Base-by-base conservation (phyloP, 2,329 filamentous ascomycete species). In the Bisporella sp. region DNA sequence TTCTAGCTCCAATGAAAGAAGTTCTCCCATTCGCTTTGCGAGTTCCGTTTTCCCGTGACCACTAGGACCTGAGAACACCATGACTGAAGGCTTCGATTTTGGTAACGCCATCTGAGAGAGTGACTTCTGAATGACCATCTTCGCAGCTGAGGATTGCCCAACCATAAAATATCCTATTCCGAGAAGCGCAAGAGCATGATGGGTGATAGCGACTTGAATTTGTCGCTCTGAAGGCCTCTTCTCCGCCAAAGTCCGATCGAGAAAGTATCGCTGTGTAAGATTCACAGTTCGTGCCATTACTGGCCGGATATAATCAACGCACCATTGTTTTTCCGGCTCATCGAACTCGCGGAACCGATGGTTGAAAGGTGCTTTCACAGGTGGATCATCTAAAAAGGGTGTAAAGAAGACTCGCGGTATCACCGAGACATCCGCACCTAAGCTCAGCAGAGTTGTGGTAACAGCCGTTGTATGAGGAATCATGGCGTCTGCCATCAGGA, bases 31-130 rank as follows among this genome's bases (percentile, higher is more conserved):
- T 6, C 61, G 61, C 11, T 63, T 63, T 0, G 73, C 72, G 9
- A 77, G 58, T 51, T 75, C 72, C 0, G 73, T 76, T 59, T 77
- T 77, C 4, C 74, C 74, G 51, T 76, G 73, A 0, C 73, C 73
- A 35, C 69, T 71, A 0, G 71, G 69, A 0, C 73, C 74, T 4
- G 70, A 69, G 46, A 75, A 74, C 1, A 69, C 62, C 5, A 75
- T 46, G 3, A 73, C 63, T 0, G 73, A 58, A 0, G 70, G 71
- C 40, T 57, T 59, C 21, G 59, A 56, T 1, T 48, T 55, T 1
- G 61, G 57, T 11, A 65, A 50, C 1, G 62, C 53, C 1, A 70
- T 51, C 45, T 72, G 59, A 5, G 59, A 63, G 28, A 66, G 59
- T 5, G 69, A 47, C 13, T 60, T 59, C 28, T 59, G 44, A 21